Evolutionary conservation across 2,329 filamentous ascomycete species (phyloP), one percentile per base, ranked within the genome.

Genomic region (Dryadomyces sulphureus): DNA sequence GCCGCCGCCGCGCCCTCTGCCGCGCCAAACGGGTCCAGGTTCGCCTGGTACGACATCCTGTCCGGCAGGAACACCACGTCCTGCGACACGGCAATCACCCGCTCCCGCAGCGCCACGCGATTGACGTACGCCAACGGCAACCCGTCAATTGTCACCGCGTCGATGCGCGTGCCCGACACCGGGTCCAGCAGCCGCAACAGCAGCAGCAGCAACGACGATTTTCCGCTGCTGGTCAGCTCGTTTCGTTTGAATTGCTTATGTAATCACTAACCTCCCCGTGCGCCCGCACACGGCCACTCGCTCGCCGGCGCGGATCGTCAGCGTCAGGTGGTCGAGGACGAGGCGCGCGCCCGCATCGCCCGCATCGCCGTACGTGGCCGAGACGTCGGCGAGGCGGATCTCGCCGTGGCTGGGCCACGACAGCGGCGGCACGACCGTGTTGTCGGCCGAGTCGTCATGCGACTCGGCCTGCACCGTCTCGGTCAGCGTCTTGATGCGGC

Each of bases 81-180:
- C 53, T 77, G 73, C 0, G 73, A 69, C 1, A 77, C 57, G 5
- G 69, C 67, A 38, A 73, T 69, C 34, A 77, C 57, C 1, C 65
- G 66, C 36, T 64, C 58, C 7, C 73, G 68, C 0, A 76, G 59
- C 0, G 57, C 55, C 0, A 57, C 24, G 2, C 70, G 64, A 45
- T 68, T 54, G 12, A 76, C 59, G 1, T 48, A 49, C 21, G 56
- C 35, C 1, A 68, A 57, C 0, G 59, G 54, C 0, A 66, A 43
- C 25, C 54, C 59, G 48, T 75, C 71, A n/a, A 76, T 68, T 0
- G 54, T 48, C 17, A 72, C 64, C 19, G 27, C n/a, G 11, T 14
- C 21, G 6, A 7, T 8, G 25, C 35, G 19, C 4, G 65, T 65
- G 19, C 69, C 64, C 1, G 70, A 55, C 1, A 70, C 59, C 3